A percentile compares a stretch with the other conserved stretches of the same genome.
Conservation (phyloP, 2,329 filamentous ascomycete species). For the Aspergillus amoenus region DNA sequence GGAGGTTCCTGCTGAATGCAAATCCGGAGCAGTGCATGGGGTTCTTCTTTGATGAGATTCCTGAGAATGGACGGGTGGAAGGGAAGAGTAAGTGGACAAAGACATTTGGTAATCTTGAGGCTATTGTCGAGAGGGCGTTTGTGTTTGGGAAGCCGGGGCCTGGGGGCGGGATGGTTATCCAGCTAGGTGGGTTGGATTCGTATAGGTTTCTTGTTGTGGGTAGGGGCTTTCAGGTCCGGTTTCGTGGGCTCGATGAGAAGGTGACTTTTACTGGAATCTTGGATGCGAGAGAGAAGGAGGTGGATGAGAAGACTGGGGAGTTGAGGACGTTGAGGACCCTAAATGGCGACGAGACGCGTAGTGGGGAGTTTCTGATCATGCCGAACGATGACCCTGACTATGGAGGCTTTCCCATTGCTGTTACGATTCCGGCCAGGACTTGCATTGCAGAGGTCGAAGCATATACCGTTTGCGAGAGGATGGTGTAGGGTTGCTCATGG, state of each 20-base stretch:
- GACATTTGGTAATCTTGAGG: slow-evolving; percentile 30
- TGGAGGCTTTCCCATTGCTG: slow-evolving; percentile 46
- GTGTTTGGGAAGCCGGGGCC: slow-evolving; percentile 47
- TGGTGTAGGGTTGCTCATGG: too few relatives aligned
- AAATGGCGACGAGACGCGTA: slow-evolving; percentile 49
- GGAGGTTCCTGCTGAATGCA: slow-evolving; percentile 15
- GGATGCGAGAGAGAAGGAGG: slow-evolving; percentile 42
- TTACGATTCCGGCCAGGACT: slow-evolving; percentile 50
- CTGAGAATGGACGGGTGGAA: not conserved
- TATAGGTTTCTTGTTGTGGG: slow-evolving; percentile 45
- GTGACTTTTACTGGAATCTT: slow-evolving; percentile 47
- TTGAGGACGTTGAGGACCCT: slow-evolving; percentile 39
- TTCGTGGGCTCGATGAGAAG: slow-evolving; percentile 26
- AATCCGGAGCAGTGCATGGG: slow-evolving; percentile 26
- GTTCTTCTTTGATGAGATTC: slow-evolving; percentile 36
- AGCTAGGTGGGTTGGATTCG: slow-evolving; percentile 30
- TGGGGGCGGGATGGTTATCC: slow-evolving; percentile 46
- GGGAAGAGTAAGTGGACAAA: not conserved
- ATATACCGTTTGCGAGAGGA: not conserved
- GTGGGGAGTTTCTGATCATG: slow-evolving; percentile 54
- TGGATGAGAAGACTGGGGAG: slow-evolving; percentile 34
- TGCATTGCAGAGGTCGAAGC: slow-evolving; percentile 1
- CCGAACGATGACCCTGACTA: slow-evolving; percentile 58
- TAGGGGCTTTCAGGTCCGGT: slow-evolving; percentile 45
- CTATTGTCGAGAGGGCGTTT: slow-evolving; percentile 45